Base-by-base conservation (phyloP, 1,139 yeast genomes). In the Lodderomyces elongisporus region DNA sequence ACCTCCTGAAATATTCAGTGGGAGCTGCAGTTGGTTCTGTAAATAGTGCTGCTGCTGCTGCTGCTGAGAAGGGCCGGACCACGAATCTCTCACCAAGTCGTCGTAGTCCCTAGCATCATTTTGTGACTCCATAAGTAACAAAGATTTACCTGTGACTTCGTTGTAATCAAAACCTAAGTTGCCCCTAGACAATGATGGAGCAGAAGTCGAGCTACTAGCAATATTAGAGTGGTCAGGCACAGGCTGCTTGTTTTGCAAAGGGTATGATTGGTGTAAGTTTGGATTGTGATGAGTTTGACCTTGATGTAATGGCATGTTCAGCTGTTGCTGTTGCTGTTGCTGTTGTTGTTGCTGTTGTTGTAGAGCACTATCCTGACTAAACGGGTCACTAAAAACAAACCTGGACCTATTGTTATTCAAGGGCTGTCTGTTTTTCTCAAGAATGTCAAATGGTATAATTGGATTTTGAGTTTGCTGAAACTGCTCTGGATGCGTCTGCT, bases 361-460 rank as follows among this genome's bases (percentile, higher is more conserved):
- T 14, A 20, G 41, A 38, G 33, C 44, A 16, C 24, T 47, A 18
- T 28, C 44, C 27, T 21, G 47, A 3, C 62, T 52, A 48, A 79
- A 79, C 9, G 85, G 84, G 51, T 79, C 87, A 44, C 79, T 72
- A 49, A 81, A 80, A 10, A 80, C 65, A 48, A 80, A 80, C 44
- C 87, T 65, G n/a, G 85, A 77, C 43, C 85, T 65, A 48, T 74
- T 80, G 36, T 66, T 64, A 23, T 75, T 74, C 34, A 74, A 55
- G 17, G 77, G 66, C 40, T 77, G 77, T 48, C 82, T 63, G n/a
- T n/a, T n/a, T 49, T 74, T 73, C 25, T 39, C 44, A 21, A 39
- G 31, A 15, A 33, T 18, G 18, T 43, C 46, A 38, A 36, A 41
- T 14, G 43, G 31, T 10, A 23, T 25, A 20, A 26, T 14, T 21